phyloP scores from a whole-genome alignment of 2,329 filamentous ascomycete species.

The Ophiostoma tasmaniense region DNA sequence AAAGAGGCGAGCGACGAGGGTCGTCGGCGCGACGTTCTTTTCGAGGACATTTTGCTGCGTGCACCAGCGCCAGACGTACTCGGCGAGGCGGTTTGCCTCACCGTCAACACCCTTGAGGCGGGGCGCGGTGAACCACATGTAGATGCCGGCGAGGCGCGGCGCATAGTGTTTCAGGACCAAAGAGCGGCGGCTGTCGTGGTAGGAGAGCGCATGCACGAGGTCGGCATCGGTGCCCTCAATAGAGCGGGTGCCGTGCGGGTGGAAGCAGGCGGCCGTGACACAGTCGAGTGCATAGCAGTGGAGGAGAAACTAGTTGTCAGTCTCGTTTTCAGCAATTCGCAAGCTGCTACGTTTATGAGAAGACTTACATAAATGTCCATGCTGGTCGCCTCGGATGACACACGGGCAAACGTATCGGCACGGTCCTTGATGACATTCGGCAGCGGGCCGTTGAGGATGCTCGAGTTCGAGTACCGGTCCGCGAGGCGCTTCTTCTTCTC shows the following conservation, averaged over 20 bases:
- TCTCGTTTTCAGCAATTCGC: background rate
- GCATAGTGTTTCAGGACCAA: conserved; percentile 9
- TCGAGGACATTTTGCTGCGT: background rate
- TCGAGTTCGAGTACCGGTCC: conserved; percentile 15
- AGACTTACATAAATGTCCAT: conserved; percentile 8
- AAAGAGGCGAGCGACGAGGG: conserved; percentile 11
- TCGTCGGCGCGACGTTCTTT: background rate
- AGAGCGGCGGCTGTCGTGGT: conserved; percentile 14
- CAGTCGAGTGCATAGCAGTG: conserved; percentile 18
- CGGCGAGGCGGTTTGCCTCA: conserved; percentile 5
- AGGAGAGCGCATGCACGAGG: conserved; percentile 13
- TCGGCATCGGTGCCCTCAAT: conserved; percentile 14
- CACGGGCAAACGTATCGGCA: conserved; percentile 11
- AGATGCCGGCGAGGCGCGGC: conserved; percentile 4
- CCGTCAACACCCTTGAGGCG: conserved; percentile 9
- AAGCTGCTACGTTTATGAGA: background rate
- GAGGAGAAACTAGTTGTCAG: conserved; percentile 35
- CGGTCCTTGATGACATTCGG: conserved; percentile 12
- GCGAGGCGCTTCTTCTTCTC: conserved; percentile 5
- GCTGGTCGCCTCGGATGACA: background rate
- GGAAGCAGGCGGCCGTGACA: conserved; percentile 13
- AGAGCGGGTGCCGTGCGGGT: conserved; percentile 14
- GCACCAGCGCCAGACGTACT: conserved; percentile 10
- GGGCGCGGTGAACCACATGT: background rate
- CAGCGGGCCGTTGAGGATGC: conserved; percentile 1